Conservation (phyloP, 352 stramenopile genomes). For the Globisporangium uncinulatum region DNA sequence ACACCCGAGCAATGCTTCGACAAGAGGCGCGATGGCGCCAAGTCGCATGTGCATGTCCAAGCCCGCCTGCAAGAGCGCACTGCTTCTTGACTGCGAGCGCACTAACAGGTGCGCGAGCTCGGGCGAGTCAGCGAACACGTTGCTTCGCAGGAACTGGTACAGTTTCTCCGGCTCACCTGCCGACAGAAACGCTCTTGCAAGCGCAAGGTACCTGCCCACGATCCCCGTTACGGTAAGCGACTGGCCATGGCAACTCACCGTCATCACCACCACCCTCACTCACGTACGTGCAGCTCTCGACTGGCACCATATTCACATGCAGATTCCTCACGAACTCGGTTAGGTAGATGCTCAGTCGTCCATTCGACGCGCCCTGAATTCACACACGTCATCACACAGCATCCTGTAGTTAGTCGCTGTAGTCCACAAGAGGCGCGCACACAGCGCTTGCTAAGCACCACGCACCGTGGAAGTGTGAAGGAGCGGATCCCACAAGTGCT, state of each 20-base stretch:
- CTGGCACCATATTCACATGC: conserved; percentile 32
- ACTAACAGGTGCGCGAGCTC: conserved; percentile 56
- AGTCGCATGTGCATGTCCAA: conserved; percentile 69
- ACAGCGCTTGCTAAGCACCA: background rate
- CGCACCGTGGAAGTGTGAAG: conserved; percentile 36
- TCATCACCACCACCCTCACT: background rate
- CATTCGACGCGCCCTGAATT: conserved; percentile 25
- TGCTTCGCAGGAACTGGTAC: conserved; percentile 62
- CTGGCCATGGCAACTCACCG: background rate
- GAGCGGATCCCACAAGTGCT: conserved; percentile 44
- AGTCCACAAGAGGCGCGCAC: background rate
- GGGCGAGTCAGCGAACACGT: conserved; percentile 47
- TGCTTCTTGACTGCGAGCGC: conserved; percentile 15
- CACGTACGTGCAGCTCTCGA: conserved; percentile 52
- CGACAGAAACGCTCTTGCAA: conserved; percentile 47
- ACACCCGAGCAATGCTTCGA: conserved; percentile 41
- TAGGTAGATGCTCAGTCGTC: conserved; percentile 47
- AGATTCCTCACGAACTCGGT: conserved; percentile 64
- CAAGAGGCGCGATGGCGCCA: conserved; percentile 31
- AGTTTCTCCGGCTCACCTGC: conserved; percentile 38
- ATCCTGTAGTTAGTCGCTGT: background rate
- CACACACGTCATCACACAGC: conserved; percentile 2
- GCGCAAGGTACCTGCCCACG: conserved; percentile 36
- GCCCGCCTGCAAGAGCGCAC: conserved; percentile 43
- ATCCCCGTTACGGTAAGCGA: background rate